These are phyloP conservation scores for Xanthoconium stramineum DNA, from an alignment of 768 basidiomycete genomes.

Conservation along the genomic window DNA sequence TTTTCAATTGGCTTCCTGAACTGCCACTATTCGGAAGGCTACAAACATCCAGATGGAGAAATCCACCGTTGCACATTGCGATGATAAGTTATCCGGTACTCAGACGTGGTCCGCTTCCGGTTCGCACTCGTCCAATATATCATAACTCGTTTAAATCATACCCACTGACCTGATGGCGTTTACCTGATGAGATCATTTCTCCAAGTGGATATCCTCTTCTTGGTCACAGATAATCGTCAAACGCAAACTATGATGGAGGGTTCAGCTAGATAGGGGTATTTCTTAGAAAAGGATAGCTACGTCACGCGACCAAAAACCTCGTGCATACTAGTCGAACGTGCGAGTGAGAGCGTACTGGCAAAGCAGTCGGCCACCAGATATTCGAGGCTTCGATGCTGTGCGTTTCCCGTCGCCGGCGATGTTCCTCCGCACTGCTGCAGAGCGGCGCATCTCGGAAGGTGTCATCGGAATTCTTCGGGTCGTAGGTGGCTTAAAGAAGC, in stretches of 20 bases:
- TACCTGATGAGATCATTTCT: conserved; percentile 6
- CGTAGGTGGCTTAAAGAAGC: conserved; percentile 20
- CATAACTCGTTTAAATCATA: conserved; percentile 1
- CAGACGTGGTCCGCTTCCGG: conserved; percentile 9
- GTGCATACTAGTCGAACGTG: too few relatives aligned
- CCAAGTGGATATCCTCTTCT: neutral
- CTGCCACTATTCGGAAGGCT: conserved; percentile 9
- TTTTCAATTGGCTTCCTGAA: conserved; percentile 13
- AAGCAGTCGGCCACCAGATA: neutral
- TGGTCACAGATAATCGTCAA: conserved; percentile 12
- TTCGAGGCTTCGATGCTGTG: neutral
- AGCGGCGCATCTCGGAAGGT: conserved; percentile 20
- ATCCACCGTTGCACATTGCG: neutral
- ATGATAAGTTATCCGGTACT: conserved; percentile 4
- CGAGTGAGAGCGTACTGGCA: too few relatives aligned
- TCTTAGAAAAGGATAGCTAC: neutral
- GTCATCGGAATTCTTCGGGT: conserved; percentile 27
- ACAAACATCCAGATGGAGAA: conserved; percentile 13
- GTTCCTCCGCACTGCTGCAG: neutral
- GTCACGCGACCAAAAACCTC: neutral
- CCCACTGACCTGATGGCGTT: conserved; percentile 12
- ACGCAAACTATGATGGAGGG: conserved; percentile 7
- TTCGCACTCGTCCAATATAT: neutral
- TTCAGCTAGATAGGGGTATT: conserved; percentile 8
- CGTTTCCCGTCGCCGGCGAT: neutral